Conservation (phyloP, 208 protist genomes). For the Wallacemonas sp. region DNA sequence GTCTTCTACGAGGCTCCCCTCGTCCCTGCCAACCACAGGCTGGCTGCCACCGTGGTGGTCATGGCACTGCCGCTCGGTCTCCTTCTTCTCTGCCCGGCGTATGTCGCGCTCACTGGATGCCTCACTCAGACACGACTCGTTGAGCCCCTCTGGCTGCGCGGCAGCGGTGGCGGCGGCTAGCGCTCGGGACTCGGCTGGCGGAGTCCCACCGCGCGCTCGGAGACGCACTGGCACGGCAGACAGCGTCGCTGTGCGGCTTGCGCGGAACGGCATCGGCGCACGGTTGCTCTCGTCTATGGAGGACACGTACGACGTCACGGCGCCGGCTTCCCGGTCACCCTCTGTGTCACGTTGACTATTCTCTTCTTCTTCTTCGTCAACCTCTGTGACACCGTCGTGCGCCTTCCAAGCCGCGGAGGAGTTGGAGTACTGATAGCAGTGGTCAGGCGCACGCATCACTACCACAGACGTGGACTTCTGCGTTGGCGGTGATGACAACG, state of each 20-base stretch:
- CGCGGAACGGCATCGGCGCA: too few relatives aligned
- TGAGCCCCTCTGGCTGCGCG: background rate
- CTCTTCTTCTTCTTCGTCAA: background rate
- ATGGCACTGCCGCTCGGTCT: background rate
- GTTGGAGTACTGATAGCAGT: slow-evolving; percentile 9
- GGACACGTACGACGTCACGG: background rate
- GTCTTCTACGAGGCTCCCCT: background rate
- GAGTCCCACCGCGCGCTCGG: too few relatives aligned
- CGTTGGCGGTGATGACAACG: background rate
- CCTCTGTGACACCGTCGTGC: background rate
- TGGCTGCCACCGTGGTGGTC: too few relatives aligned
- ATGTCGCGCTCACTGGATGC: background rate
- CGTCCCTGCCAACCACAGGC: too few relatives aligned
- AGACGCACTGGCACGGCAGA: too few relatives aligned
- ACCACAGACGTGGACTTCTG: background rate
- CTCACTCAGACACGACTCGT: background rate
- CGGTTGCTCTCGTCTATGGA: too few relatives aligned
- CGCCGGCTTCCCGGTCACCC: background rate
- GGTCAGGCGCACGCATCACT: slow-evolving; percentile 18
- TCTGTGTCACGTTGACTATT: too few relatives aligned
- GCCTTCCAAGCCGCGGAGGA: background rate
- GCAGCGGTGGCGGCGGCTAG: background rate
- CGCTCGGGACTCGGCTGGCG: too few relatives aligned
- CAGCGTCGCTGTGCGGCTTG: too few relatives aligned
- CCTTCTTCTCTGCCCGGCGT: background rate